These are phyloP conservation scores for Hypoxylon lienhwacheense DNA, from an alignment of 495 filamentous ascomycete genomes.

Conservation along the genomic window DNA sequence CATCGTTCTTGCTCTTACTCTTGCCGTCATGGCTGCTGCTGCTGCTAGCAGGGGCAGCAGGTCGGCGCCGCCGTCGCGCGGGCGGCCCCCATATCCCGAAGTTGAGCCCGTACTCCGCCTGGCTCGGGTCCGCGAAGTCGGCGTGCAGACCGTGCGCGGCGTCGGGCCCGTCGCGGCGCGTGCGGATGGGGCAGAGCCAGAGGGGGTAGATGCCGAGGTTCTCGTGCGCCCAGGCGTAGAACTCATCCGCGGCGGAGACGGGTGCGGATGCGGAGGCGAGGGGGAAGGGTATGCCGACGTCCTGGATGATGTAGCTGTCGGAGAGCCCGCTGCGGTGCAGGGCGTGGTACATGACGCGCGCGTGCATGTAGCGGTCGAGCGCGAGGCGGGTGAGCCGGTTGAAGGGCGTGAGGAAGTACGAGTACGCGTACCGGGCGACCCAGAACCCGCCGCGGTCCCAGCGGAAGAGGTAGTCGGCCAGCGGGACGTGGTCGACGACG, in stretches of 20 bases:
- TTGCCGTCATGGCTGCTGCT: too few relatives aligned
- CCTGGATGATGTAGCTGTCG: constrained; percentile 55
- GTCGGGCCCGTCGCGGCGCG: constrained; percentile 41
- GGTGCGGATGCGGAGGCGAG: too few relatives aligned
- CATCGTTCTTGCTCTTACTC: too few relatives aligned
- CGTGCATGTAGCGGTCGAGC: constrained; percentile 59
- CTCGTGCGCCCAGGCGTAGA: constrained; percentile 44
- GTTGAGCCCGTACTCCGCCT: constrained; percentile 44
- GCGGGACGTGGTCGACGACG: constrained; percentile 44
- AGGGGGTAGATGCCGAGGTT: constrained; percentile 54
- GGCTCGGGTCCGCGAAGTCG: constrained; percentile 38
- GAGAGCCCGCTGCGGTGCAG: constrained; percentile 54
- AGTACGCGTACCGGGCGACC: constrained; percentile 55
- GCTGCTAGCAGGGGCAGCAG: too few relatives aligned
- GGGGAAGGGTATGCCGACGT: constrained; percentile 54
- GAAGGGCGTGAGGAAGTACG: constrained; percentile 57
- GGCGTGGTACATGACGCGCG: constrained; percentile 60
- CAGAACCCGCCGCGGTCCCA: constrained; percentile 65
- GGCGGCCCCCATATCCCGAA: constrained; percentile 56
- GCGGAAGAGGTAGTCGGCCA: constrained; percentile 62
- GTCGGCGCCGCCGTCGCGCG: too few relatives aligned
- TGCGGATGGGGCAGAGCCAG: constrained; percentile 59
- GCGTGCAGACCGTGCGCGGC: constrained; percentile 42
- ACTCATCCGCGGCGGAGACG: constrained; percentile 43
- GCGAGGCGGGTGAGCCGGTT: constrained; percentile 52